phyloP scores from a whole-genome alignment of 1,284 basidiomycete genomes.

The Cryptococcus sp. region DNA sequence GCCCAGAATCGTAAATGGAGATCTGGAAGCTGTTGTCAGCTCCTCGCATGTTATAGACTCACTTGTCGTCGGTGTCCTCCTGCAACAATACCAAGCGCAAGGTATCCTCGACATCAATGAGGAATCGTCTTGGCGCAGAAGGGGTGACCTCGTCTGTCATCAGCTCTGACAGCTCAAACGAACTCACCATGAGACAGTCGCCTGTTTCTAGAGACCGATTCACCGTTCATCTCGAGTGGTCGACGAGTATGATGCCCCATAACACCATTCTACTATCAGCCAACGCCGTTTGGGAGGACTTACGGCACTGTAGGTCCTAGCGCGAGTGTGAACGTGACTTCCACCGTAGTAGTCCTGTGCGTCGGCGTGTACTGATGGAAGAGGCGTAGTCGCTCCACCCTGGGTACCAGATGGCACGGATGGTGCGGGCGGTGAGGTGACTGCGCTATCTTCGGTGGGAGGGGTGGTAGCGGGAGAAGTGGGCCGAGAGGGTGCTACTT shows the following conservation, averaged over 20 bases:
- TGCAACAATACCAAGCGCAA: slow-evolving; percentile 94
- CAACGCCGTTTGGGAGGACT: slow-evolving; percentile 22
- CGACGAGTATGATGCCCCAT: slow-evolving; percentile 58
- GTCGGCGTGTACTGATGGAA: slow-evolving; percentile 59
- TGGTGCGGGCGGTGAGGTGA: background rate
- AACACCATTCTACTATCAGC: slow-evolving; percentile 54
- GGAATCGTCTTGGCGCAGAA: slow-evolving; percentile 65
- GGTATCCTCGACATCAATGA: slow-evolving; percentile 98
- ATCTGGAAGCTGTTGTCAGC: slow-evolving; percentile 58
- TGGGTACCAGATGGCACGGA: slow-evolving; percentile 16
- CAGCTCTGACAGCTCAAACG: background rate
- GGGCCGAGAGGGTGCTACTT: slow-evolving; percentile 20
- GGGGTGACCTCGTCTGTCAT: slow-evolving; percentile 49
- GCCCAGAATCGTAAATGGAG: slow-evolving; percentile 91
- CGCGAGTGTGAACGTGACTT: slow-evolving; percentile 67
- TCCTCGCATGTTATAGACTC: slow-evolving; percentile 7
- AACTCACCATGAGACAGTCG: slow-evolving; percentile 68
- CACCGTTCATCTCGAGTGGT: slow-evolving; percentile 65
- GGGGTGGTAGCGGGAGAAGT: slow-evolving; percentile 26
- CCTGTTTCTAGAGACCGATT: slow-evolving; percentile 64
- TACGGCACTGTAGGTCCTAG: slow-evolving; percentile 79
- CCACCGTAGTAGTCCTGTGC: slow-evolving; percentile 78
- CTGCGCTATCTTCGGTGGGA: slow-evolving; percentile 15
- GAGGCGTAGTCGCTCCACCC: slow-evolving; percentile 13
- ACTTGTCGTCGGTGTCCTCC: slow-evolving; percentile 94